These are phyloP conservation scores for Populus hybrid DNA, from an alignment of 441 rosid species.

Conservation along the genomic window DNA sequence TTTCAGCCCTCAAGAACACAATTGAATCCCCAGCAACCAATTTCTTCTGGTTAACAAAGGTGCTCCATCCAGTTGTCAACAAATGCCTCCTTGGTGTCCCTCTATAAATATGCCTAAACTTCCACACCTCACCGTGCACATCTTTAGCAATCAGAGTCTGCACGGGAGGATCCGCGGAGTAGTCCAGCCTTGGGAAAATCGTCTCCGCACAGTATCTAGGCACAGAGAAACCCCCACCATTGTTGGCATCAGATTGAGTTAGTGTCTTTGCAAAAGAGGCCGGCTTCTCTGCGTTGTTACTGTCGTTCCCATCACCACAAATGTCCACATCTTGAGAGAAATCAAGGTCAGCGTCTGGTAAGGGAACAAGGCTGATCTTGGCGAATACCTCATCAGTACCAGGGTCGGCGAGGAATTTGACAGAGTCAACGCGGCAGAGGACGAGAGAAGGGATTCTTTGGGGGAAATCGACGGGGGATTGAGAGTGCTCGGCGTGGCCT, in stretches of 20 bases:
- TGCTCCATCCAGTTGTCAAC: constrained; percentile 97
- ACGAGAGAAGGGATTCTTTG: constrained; percentile 45
- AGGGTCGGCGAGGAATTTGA: constrained; percentile 69
- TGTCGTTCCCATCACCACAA: constrained; percentile 21
- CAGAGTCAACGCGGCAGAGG: constrained; percentile 57
- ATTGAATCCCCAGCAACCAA: constrained; percentile 96
- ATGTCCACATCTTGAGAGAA: constrained; percentile 28
- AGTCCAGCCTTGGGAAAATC: too few species aligned
- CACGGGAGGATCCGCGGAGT: too few species aligned
- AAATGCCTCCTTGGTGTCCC: constrained; percentile 93
- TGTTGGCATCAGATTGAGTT: too few species aligned
- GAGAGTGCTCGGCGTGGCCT: constrained; percentile 89
- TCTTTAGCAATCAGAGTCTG: too few species aligned
- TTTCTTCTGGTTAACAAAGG: constrained; percentile 91
- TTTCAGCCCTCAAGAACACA: constrained; percentile 78
- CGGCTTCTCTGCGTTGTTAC: constrained; percentile 22
- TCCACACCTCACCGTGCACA: too few species aligned
- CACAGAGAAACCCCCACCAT: too few species aligned
- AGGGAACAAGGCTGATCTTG: constrained; percentile 56
- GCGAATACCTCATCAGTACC: constrained; percentile 89
- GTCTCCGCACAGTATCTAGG: too few species aligned
- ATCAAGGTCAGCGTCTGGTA: constrained; percentile 16
- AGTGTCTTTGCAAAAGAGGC: too few species aligned
- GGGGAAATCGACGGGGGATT: constrained; percentile 51
- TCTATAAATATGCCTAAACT: too few species aligned